Percentiles rank a stretch among this genome's conserved stretches.
These are phyloP conservation scores for Isabelozyma pseudorhagii DNA, from an alignment of 805 yeast genomes.

Conservation along the genomic window DNA sequence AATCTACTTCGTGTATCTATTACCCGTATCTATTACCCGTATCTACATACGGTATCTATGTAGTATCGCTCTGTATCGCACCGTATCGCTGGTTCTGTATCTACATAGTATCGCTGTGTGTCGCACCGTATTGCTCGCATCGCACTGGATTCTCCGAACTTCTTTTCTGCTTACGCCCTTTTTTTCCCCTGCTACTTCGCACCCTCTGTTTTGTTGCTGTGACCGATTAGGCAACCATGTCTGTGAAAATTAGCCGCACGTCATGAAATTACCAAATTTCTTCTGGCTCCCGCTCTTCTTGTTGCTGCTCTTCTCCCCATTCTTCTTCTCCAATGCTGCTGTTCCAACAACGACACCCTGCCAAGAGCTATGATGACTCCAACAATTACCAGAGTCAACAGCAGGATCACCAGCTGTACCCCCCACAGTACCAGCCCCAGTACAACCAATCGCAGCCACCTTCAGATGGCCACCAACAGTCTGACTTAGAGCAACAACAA, in stretches of 20 bases:
- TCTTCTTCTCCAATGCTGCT: too few species aligned
- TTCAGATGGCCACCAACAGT: not conserved
- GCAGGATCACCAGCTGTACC: not conserved
- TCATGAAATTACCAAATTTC: not conserved
- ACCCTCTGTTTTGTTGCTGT: not conserved
- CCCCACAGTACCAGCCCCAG: not conserved
- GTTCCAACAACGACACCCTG: not conserved
- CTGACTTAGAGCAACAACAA: constrained; percentile 25
- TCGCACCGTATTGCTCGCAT: too few species aligned
- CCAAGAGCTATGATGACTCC: not conserved
- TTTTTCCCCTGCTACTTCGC: too few species aligned
- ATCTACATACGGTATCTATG: too few species aligned
- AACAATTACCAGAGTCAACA: not conserved
- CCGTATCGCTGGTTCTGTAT: too few species aligned
- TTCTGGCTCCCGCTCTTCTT: not conserved
- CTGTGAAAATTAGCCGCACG: not conserved
- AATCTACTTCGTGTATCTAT: too few species aligned
- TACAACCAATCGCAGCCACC: not conserved
- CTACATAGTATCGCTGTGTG: too few species aligned
- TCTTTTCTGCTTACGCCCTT: too few species aligned
- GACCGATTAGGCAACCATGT: not conserved
- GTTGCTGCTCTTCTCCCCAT: not conserved
- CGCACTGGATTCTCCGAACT: too few species aligned
- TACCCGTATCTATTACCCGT: too few species aligned
- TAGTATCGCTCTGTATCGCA: too few species aligned